A percentile compares a stretch with the other conserved stretches of the same genome.
Conservation (phyloP, 495 filamentous ascomycete genomes). For the Lepidopterella palustris region DNA sequence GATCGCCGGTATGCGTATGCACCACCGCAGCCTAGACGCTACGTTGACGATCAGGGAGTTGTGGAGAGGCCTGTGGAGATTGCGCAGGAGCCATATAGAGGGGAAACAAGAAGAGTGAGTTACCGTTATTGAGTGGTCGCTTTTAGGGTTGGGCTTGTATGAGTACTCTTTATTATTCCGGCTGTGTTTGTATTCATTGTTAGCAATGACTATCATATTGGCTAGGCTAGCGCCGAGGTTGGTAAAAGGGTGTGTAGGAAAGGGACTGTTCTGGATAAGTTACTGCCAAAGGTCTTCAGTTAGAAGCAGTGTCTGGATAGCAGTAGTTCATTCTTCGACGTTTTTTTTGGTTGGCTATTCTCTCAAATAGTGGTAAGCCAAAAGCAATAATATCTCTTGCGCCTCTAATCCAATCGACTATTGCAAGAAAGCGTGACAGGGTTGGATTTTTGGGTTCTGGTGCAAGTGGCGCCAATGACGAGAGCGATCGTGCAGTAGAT, state of each 20-base stretch:
- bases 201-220: too few relatives aligned
- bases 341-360: background rate
- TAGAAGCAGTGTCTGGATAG: background rate
- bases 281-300: background rate
- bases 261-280: too few relatives aligned
- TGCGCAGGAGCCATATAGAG: slow-evolving; percentile 12
- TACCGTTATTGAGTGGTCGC: slow-evolving; percentile 22
- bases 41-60: slow-evolving; percentile 23
- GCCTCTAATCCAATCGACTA: background rate
- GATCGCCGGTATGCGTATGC: slow-evolving; percentile 20
- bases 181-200: background rate
- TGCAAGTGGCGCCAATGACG: background rate
- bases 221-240: background rate
- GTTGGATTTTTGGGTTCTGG: background rate
- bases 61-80: slow-evolving; percentile 17
- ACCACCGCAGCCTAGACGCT: slow-evolving; percentile 14
- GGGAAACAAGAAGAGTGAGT: slow-evolving; percentile 19
- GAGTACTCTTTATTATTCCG: too few relatives aligned
- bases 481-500: background rate
- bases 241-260: background rate
- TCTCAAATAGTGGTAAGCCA: background rate
- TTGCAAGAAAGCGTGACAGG: background rate
- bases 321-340: background rate
- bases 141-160: too few relatives aligned
- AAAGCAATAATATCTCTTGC: background rate